Base-by-base conservation (phyloP, 768 basidiomycete genomes). In the Tricholoma terreum region DNA sequence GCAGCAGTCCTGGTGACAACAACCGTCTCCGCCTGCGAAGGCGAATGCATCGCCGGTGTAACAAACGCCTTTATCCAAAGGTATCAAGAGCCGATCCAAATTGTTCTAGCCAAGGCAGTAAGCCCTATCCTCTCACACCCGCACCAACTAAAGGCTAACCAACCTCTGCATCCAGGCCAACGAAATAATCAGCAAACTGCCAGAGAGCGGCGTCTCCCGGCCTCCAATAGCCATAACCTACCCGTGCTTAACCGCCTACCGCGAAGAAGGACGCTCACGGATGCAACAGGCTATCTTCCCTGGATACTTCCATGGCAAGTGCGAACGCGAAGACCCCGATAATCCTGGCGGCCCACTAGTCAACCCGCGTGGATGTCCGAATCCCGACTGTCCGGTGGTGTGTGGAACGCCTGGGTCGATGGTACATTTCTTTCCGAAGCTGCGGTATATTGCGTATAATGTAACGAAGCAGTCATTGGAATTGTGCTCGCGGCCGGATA, bases 341-440 rank as follows among this genome's bases (percentile, higher is more conserved):
- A 55, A 62, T 15, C 58, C 59, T 10, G 49, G 55, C 19, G 62
- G 54, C n/a, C 63, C 60, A 1, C 22, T 11, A 40, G 71, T 77
- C 55, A 80, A 87, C 38, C 89, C 89, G 14, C 52, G 72, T 1
- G 89, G 90, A 21, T 91, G 90, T 62, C 89, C 89, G 8, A 88
- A 90, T 61, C 87, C 89, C 34, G 83, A 90, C 64, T 92, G 89
- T 66, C 82, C 87, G 19, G 80, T 89, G 55, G 81, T 90, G 31
- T 91, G 89, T 60, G 89, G 90, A 64, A 91, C 89, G 5, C 87
- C 90, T n/a, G 89, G 89, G 9, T 90, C 89, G 2, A 70, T 92
- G 61, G 80, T 87, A 9, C 87, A 90, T 71, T 87, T 83, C 72
- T 90, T 78, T 70, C 50, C 73, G 7, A 75, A 62, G 27, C 74